phyloP scores from a whole-genome alignment of 306 rosid species.

The Pyrus communis region DNA sequence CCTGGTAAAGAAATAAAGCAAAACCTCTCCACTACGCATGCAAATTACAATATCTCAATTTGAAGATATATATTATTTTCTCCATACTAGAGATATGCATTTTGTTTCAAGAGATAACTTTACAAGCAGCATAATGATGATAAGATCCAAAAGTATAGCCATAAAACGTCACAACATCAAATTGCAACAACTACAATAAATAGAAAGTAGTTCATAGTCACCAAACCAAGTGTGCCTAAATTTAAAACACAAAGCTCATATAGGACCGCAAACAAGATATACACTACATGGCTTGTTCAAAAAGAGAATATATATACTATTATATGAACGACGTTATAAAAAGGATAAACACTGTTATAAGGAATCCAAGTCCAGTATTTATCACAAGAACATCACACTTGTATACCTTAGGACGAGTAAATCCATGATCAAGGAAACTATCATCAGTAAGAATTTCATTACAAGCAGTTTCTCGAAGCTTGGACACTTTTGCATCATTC shows the following conservation, averaged over 20 bases:
- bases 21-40: neutral
- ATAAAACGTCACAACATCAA: neutral
- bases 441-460: conserved; percentile 27
- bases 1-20: conserved; percentile 38
- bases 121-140: neutral
- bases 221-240: neutral
- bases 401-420: conserved; percentile 88
- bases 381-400: neutral
- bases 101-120: neutral
- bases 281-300: no score
- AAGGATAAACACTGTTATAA: no score
- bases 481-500: conserved; percentile 58
- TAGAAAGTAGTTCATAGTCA: neutral
- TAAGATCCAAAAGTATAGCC: neutral
- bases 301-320: no score
- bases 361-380: neutral
- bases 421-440: conserved; percentile 79
- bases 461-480: conserved; percentile 35
- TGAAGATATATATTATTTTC: neutral
- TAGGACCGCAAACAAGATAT: neutral
- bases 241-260: neutral
- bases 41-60: neutral
- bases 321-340: no score
- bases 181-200: neutral
- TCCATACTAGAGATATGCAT: neutral